A percentile compares a stretch with the other conserved stretches of the same genome.
These are phyloP conservation scores for Puccinia sorghi DNA, from an alignment of 1,284 basidiomycete species.

Conservation along the genomic window DNA sequence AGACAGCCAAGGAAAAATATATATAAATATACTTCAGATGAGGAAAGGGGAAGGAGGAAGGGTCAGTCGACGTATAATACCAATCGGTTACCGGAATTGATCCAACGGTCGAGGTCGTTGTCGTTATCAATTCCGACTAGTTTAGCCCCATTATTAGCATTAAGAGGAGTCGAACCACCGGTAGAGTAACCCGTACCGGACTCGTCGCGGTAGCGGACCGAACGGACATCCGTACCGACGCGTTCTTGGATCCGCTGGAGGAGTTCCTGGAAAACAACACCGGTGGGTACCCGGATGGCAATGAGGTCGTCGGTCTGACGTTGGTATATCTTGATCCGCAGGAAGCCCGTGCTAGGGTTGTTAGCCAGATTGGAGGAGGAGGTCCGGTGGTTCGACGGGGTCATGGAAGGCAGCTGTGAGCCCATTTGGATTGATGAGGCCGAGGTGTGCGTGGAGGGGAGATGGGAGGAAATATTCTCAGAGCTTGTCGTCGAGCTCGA, in stretches of 20 bases:
- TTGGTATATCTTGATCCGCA: constrained; percentile 98
- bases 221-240: constrained; percentile 72
- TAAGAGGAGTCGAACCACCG: background rate
- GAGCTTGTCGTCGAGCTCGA: constrained; percentile 40
- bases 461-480: constrained; percentile 4
- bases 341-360: constrained; percentile 62
- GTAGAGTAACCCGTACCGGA: constrained; percentile 19
- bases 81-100: constrained; percentile 80
- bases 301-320: constrained; percentile 88
- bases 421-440: background rate
- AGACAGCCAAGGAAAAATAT: background rate
- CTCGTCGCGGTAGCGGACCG: constrained; percentile 74
- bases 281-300: constrained; percentile 90
- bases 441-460: constrained; percentile 20
- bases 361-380: background rate
- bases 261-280: constrained; percentile 77
- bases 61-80: constrained; percentile 71
- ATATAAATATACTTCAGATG: background rate
- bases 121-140: constrained; percentile 70
- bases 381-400: constrained; percentile 24
- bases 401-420: constrained; percentile 8
- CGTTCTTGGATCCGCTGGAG: constrained; percentile 87
- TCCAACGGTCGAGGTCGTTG: constrained; percentile 73
- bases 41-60: background rate
- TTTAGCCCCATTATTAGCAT: constrained; percentile 56